phyloP scores from a whole-genome alignment of 768 basidiomycete genomes.

The Hirschioporus abietinus region DNA sequence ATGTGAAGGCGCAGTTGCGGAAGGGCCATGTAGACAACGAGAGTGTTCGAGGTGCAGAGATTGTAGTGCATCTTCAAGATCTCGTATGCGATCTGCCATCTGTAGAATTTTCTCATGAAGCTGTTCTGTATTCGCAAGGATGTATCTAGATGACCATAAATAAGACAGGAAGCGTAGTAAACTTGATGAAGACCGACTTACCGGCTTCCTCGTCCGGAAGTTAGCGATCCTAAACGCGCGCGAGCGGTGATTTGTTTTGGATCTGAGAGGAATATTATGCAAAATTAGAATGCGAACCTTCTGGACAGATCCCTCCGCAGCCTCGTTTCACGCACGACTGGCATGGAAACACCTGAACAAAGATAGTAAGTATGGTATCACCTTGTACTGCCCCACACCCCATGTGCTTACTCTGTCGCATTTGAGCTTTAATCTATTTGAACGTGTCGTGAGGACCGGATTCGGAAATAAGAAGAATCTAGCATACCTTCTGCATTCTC shows the following conservation, averaged over 20 bases:
- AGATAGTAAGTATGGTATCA: slow-evolving; percentile 6
- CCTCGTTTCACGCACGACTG: slow-evolving; percentile 16
- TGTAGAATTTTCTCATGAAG: slow-evolving; percentile 17
- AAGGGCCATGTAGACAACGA: not conserved
- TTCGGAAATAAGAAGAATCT: not conserved
- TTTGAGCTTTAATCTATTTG: not conserved
- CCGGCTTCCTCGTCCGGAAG: slow-evolving; percentile 1
- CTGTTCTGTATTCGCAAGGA: slow-evolving; percentile 20
- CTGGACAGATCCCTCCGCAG: slow-evolving; percentile 14
- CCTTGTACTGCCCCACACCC: not conserved
- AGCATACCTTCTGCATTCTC: slow-evolving; percentile 4
- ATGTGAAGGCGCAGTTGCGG: not conserved
- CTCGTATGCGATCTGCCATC: slow-evolving; percentile 16
- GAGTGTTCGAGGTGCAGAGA: slow-evolving; percentile 3
- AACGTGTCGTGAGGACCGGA: not conserved
- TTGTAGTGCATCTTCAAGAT: slow-evolving; percentile 14
- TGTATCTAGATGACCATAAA: slow-evolving; percentile 10
- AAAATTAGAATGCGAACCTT: slow-evolving; percentile 8
- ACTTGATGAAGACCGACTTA: not conserved
- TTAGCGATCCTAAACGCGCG: not conserved
- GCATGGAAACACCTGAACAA: slow-evolving; percentile 15
- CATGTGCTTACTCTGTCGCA: not conserved
- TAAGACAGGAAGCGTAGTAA: slow-evolving; percentile 4
- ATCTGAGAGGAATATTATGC: not conserved
- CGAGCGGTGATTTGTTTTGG: not conserved